These are phyloP conservation scores for Lichtheimia ornata DNA, from an alignment of 371 early-diverging fungal species.

Conservation along the genomic window DNA sequence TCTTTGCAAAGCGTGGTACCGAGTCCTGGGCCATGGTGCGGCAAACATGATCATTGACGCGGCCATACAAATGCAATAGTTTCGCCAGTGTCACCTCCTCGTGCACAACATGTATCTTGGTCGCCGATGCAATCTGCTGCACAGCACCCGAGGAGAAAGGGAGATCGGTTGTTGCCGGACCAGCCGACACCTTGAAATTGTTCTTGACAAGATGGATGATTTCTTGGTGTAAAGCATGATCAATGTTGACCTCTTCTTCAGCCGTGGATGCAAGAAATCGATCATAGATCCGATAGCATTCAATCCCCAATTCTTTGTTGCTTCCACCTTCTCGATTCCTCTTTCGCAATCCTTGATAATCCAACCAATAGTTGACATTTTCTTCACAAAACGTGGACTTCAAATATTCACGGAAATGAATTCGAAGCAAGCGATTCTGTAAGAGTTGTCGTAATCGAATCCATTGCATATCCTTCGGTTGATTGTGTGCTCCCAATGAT, in stretches of 20 bases:
- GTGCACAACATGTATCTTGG: constrained; percentile 14
- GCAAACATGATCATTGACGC: constrained; percentile 71
- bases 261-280: constrained; percentile 55
- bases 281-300: constrained; percentile 56
- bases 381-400: constrained; percentile 72
- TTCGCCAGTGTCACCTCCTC: constrained; percentile 15
- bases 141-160: constrained; percentile 18
- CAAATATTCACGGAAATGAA: constrained; percentile 61
- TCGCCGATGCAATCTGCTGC: constrained; percentile 6
- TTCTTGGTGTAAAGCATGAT: constrained; percentile 43
- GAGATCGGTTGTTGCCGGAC: constrained; percentile 8
- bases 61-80: constrained; percentile 56
- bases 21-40: constrained; percentile 76
- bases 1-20: constrained; percentile 74
- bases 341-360: constrained; percentile 40
- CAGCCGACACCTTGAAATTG: constrained; percentile 21
- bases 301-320: constrained; percentile 39
- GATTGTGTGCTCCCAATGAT: constrained; percentile 15
- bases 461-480: constrained; percentile 53
- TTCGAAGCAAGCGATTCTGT: constrained; percentile 50
- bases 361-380: constrained; percentile 70
- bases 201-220: constrained; percentile 37
- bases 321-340: constrained; percentile 4
- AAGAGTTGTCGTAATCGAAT: constrained; percentile 59
- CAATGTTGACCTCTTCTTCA: constrained; percentile 59